Conservation (phyloP, 192 early-diverging fungal genomes). For the Coemansia sp. region DNA sequence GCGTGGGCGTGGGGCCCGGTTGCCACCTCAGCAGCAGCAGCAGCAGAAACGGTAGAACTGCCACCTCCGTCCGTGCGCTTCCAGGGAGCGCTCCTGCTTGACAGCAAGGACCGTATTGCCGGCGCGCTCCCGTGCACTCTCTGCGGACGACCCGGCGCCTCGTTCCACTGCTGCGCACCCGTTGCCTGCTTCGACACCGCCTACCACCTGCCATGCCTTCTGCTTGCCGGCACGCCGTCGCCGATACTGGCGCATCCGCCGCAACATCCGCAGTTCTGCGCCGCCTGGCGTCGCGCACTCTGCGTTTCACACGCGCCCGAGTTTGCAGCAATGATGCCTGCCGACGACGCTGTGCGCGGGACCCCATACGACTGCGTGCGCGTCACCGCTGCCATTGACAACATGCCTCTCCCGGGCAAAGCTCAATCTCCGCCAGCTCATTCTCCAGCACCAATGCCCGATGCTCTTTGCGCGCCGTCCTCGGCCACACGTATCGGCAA, state of each 20-base stretch:
- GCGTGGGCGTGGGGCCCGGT: slow-evolving; percentile 54
- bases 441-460: not conserved
- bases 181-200: slow-evolving; percentile 37
- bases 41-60: not conserved
- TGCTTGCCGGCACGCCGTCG: slow-evolving; percentile 27
- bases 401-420: not conserved
- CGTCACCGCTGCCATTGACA: slow-evolving; percentile 12
- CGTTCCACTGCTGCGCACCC: slow-evolving; percentile 53
- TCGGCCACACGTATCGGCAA: slow-evolving; percentile 10
- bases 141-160: slow-evolving; percentile 30
- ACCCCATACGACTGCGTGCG: slow-evolving; percentile 16
- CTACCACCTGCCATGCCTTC: slow-evolving; percentile 46
- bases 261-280: slow-evolving; percentile 31
- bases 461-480: not conserved
- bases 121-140: slow-evolving; percentile 19
- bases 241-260: not conserved
- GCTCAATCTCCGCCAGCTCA: too few species aligned
- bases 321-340: slow-evolving; percentile 46
- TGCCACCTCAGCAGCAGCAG: not conserved
- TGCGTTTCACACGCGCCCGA: slow-evolving; percentile 35
- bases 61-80: slow-evolving; percentile 20
- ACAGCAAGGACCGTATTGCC: not conserved
- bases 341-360: slow-evolving; percentile 16
- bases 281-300: slow-evolving; percentile 45
- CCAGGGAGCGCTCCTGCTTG: slow-evolving; percentile 26